Evolutionary conservation across 495 filamentous ascomycete genomes (phyloP), one percentile per base, ranked within the genome.

Genomic region (Penicillium herquei): DNA sequence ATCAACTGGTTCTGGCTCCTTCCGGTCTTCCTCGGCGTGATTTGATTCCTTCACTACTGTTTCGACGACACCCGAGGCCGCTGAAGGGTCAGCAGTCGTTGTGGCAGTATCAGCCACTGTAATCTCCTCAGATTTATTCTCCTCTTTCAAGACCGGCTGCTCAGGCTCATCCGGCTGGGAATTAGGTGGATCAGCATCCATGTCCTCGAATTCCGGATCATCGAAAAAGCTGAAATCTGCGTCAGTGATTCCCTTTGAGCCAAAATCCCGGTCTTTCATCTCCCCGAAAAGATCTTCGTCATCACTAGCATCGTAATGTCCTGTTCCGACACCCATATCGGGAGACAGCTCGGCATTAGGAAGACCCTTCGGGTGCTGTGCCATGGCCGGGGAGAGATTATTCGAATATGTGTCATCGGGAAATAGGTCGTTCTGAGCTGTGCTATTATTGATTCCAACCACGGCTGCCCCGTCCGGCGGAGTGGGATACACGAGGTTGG

Each of bases 221-320:
- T 96, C 90, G 54, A 96, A 96, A 64, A 95, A 96, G 69, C 83
- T 93, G 70, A 96, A 96, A 65, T 96, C 92, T 3, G 85, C 76
- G 62, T 96, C 92, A 2, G 90, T 92, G 16, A 96, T 83, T n/a
- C 86, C 89, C 59, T 84, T 87, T 17, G 86, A 79, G 17, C 84
- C 90, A 69, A 95, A 96, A 53, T 92, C 82, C 66, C 88, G 86
- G 31, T 83, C 87, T 39, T 84, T 83, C 32, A 88, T 76, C 49
- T 90, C 87, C 8, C 81, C 87, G 61, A 87, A 90, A 2, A 90
- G 71, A 58, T 89, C 85, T 32, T 87, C 84, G 26, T 84, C 77
- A 16, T 74, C 72, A 48, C 70, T 74, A 18, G 70, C 75, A 56
- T 81, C 79, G 49, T 79, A 76, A 14, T 70, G 56, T 10, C 72